Evolutionary conservation across 441 rosid genomes (phyloP), one percentile per base, ranked within the genome.

Genomic region (Raphanus hybrid): DNA sequence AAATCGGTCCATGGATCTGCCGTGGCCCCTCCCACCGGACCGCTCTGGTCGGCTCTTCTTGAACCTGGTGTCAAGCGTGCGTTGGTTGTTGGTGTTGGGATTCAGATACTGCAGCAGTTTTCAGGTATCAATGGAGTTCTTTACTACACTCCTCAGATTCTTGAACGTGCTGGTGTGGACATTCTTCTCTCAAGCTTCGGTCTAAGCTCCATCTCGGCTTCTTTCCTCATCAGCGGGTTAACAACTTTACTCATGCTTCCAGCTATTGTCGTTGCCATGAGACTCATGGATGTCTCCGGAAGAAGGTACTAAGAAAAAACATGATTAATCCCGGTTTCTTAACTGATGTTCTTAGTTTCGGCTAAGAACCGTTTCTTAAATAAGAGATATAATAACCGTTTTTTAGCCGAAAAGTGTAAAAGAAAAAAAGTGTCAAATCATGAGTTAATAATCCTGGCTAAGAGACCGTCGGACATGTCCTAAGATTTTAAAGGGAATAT

Each of bases 181-280:
- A 86, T 90, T 81, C 91, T 90, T 70, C 89, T 90, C 48, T 73
- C 90, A 27, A 71, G 77, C 75, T 61, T 90, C 67, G 89, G 91
- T 55, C 81, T 88, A 41, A 70, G 91, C 75, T 75, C 94, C 4
- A 78, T 80, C 48, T 90, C 94, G 2, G 92, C 94, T 0, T 90
- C 94, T 0, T 90, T 90, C 84, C 92, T 90, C 41, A 88, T 90
- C 75, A 90, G 94, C 32, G 94, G 90, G 1, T 81, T 87, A 72
- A 87, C 94, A n/a, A 88, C 91, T 73, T 83, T 88, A 39, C 86
- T 90, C 80, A 88, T 88, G 92, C 94, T 90, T 67, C 94, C 94
- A 34, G 86, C 90, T 39, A 90, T 90, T 23, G 89, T 81, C 55
- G 81, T 90, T 54, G 94, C 86, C 81, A 90, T 90, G 94, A 85